A percentile compares a stretch with the other conserved stretches of the same genome.
Evolutionary conservation across 139 green algal genomes (phyloP).

Genomic region (Pycnococcus provasolii): DNA sequence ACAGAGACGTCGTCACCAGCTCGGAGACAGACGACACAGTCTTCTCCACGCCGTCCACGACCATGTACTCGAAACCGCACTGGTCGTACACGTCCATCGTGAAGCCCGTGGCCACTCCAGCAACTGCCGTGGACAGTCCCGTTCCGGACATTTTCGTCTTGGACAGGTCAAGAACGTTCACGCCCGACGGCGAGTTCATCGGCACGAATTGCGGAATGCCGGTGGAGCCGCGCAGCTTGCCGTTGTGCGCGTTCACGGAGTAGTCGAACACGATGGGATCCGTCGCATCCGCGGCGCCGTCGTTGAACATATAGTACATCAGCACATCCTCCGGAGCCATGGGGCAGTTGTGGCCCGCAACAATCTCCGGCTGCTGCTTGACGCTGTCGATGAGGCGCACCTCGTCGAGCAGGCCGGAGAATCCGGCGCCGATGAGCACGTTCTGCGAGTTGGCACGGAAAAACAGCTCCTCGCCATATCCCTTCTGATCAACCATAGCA

Average conservation of each 20-base stretch:
- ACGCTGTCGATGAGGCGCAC: constrained; percentile 1
- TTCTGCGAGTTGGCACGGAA: constrained; percentile 19
- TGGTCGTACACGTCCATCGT: constrained; percentile 8
- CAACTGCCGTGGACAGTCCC: constrained; percentile 8
- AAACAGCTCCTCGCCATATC: constrained; percentile 1
- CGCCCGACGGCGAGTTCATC: neutral
- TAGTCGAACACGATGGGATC: constrained; percentile 4
- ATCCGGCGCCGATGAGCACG: constrained; percentile 14
- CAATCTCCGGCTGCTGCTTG: neutral
- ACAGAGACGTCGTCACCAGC: neutral
- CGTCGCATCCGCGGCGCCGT: neutral
- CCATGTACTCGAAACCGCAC: constrained; percentile 12
- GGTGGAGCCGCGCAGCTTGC: constrained; percentile 2
- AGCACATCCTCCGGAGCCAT: neutral
- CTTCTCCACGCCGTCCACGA: neutral
- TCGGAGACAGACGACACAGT: neutral
- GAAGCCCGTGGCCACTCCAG: constrained; percentile 4
- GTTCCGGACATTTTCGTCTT: neutral
- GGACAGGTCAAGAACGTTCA: neutral
- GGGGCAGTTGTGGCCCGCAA: constrained; percentile 1
- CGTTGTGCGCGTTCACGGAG: constrained; percentile 3
- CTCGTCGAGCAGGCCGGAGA: constrained; percentile 18
- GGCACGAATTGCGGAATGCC: too few relatives aligned
- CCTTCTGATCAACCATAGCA: neutral
- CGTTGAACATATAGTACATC: constrained; percentile 20